These are phyloP conservation scores for Veloboletus limbatus DNA, from an alignment of 1,284 basidiomycete genomes.

Conservation along the genomic window DNA sequence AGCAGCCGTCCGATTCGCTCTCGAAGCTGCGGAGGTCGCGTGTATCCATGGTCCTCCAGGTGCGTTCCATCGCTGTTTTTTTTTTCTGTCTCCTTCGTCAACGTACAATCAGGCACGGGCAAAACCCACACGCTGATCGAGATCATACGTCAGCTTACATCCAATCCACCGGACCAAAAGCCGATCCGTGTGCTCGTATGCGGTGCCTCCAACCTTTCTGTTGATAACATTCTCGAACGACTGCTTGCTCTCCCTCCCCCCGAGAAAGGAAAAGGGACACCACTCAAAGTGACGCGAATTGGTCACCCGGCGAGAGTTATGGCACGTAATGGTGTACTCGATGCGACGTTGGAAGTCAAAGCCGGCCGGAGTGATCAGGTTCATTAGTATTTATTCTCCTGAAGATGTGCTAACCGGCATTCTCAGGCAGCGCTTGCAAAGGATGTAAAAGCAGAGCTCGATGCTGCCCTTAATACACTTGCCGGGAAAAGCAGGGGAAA, in stretches of 20 bases:
- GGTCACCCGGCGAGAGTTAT: slow-evolving; percentile 95
- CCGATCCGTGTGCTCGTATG: slow-evolving; percentile 73
- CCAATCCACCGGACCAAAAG: slow-evolving; percentile 41
- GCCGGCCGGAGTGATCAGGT: slow-evolving; percentile 77
- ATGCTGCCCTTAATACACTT: slow-evolving; percentile 62
- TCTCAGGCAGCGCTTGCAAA: slow-evolving; percentile 69
- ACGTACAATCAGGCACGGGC: slow-evolving; percentile 61
- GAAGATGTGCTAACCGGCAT: background rate
- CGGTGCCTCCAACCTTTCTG: slow-evolving; percentile 88
- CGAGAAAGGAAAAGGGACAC: slow-evolving; percentile 35
- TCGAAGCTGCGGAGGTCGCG: slow-evolving; percentile 74
- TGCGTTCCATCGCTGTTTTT: slow-evolving; percentile 24
- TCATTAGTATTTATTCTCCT: background rate
- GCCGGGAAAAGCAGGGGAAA: slow-evolving; percentile 77
- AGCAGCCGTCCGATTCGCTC: slow-evolving; percentile 72
- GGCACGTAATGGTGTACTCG: slow-evolving; percentile 62
- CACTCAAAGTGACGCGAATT: slow-evolving; percentile 71
- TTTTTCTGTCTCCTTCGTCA: background rate
- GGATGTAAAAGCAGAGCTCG: slow-evolving; percentile 84
- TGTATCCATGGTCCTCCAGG: slow-evolving; percentile 98
- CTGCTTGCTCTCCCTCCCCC: slow-evolving; percentile 57
- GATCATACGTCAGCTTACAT: slow-evolving; percentile 80
- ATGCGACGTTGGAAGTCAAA: slow-evolving; percentile 86
- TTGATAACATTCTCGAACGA: slow-evolving; percentile 89
- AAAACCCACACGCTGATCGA: slow-evolving; percentile 94